Base-by-base conservation (phyloP, 2,329 filamentous ascomycete species). In the Stylonectria norvegica region DNA sequence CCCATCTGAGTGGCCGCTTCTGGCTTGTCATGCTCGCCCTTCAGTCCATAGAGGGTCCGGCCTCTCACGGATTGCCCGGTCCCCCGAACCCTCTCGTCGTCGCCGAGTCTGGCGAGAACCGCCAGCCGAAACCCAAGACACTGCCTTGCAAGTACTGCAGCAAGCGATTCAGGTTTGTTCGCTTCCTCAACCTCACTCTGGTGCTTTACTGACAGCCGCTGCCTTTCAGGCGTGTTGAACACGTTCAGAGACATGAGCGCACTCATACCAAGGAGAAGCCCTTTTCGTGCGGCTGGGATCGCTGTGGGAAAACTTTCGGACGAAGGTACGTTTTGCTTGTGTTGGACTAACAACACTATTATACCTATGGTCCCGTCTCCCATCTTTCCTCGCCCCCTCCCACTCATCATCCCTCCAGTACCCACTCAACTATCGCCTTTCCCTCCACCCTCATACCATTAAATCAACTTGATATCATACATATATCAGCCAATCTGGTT, bases 251-350 rank as follows among this genome's bases (percentile, higher is more conserved):
- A 57, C 78, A 82, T 59, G 77, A 81, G 61, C 71, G 78, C 48
- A 81, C 77, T 22, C 78, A 82, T 62, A 82, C 78, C 51, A 81
- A 81, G 55, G 78, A 81, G 63, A 81, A 81, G 60, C 78, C 78
- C 7, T 82, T 81, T 57, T 70, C 73, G 36, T 82, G 78, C 52
- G 67, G 56, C 47, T 79, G 76, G 74, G 71, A 72, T 56, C 70
- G 73, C 29, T 82, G 78, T 62, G 77, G 78, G 34, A 81, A 81
- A 64, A 78, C 72, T 2, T 82, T 81, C 64, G 76, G 77, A 56
- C 67, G 78, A 66, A 70, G 77, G 78, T 81, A 61, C 70, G 76
- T 70, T 50, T 39, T 48, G 34, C 45, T 52, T 35, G 22, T 25
- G 23, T 41, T 30, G n/a, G 29, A 39, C 40, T 53, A 47, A 32